Evolutionary conservation across 129 eudicot genomes (phyloP).

Genomic region (Saposhnikovia divaricata): DNA sequence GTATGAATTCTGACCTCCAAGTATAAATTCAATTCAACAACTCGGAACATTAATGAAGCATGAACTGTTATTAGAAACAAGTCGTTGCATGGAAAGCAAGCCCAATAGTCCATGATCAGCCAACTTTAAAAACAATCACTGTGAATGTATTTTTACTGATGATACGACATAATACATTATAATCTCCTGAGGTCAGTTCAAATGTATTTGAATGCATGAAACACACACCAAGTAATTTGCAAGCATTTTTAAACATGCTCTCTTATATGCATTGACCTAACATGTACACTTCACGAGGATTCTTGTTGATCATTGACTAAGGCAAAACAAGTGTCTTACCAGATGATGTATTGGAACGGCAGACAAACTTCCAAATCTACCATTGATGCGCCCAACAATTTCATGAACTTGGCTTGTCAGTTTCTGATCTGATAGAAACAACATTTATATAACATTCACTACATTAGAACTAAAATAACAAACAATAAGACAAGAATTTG

Average conservation of each 20-base stretch:
- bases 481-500: constrained; percentile 15
- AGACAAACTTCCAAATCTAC: constrained; percentile 76
- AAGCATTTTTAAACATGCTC: background rate
- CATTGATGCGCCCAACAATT: constrained; percentile 91
- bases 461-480: background rate
- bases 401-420: constrained; percentile 98
- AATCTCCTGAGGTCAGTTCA: background rate
- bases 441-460: background rate
- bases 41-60: background rate
- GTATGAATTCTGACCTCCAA: background rate
- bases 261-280: background rate
- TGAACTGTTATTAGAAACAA: background rate
- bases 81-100: background rate
- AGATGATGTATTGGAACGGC: constrained; percentile 90
- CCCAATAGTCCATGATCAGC: background rate
- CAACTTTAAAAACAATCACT: background rate
- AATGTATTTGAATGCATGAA: background rate
- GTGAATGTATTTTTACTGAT: background rate
- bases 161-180: background rate
- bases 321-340: constrained; percentile 33
- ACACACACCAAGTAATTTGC: background rate
- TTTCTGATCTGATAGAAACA: constrained; percentile 57
- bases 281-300: background rate
- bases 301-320: constrained; percentile 1
- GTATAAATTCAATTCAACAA: background rate